Evolutionary conservation across 2,329 filamentous ascomycete genomes (phyloP), one percentile per base, ranked within the genome.

Genomic region (Drechslerella dactyloides): DNA sequence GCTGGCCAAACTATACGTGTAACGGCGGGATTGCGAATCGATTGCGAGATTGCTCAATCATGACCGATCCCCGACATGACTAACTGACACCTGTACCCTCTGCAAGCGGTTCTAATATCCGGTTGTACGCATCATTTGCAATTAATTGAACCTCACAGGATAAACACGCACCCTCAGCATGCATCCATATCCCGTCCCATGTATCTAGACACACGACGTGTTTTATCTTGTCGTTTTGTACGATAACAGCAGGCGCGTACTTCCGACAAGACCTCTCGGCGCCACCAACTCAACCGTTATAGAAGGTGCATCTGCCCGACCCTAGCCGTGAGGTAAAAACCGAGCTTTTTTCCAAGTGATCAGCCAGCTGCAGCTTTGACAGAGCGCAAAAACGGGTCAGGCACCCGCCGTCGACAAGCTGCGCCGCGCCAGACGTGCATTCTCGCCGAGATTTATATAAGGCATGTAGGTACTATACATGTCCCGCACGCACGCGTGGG

Each of bases 201-300:
- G 44, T 48, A 19, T 48, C 15, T 21, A 17, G 13, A 17, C 17
- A 33, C 27, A 33, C 27, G 27, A 33, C 27, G 40, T 44, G 40
- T 44, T 15, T 48, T 48, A 19, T 42, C 40, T 48, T 70, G 57
- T 58, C 55, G 6, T 33, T 59, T 55, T 69, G n/a, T 60, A 62
- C 61, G 50, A 53, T 63, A 70, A 63, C 51, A 62, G 66, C 66
- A 70, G 66, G 66, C 58, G 51, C 21, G 50, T 59, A 54, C 21
- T 15, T 69, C 63, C 58, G 58, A 70, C 66, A 70, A 70, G 66
- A 70, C 59, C 30, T 70, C 66, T 70, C 23, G 66, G 66, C 66
- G 53, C 46, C 65, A 52, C 59, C 66, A 63, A 44, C 24, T 42
- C 24, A 37, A 70, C 66, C 53, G 48, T 59, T 70, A 17, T 51